Percentiles rank a stretch among this genome's conserved stretches.
Conservation (phyloP, 129 eudicot genomes). For the Pseudognaphalium luteoalbum region DNA sequence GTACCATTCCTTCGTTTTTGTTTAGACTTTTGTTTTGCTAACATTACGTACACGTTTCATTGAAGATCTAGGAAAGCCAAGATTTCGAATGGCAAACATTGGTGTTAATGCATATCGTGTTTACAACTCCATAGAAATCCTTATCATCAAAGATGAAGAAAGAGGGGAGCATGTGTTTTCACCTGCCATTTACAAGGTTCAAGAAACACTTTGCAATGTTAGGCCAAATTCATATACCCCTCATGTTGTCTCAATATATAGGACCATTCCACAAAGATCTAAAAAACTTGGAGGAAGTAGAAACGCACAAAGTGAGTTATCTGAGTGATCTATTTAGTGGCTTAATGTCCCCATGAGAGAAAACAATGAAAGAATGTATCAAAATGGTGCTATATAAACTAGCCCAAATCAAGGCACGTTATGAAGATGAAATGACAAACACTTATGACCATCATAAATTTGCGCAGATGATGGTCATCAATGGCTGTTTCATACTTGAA, state of each 20-base stretch:
- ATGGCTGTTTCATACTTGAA: slow-evolving; percentile 31
- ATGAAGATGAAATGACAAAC: background rate
- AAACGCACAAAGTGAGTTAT: background rate
- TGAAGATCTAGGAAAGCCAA: too few species aligned
- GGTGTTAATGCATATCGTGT: too few species aligned
- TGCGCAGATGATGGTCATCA: slow-evolving; percentile 31
- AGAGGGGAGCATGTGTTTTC: background rate
- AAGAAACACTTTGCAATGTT: background rate
- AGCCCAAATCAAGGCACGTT: background rate
- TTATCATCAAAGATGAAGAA: background rate
- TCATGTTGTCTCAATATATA: background rate
- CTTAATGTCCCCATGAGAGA: background rate
- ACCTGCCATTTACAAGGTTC: background rate
- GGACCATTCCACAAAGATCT: background rate
- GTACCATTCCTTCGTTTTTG: too few species aligned
- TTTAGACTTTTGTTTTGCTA: too few species aligned
- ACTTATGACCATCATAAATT: background rate
- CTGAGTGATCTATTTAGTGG: background rate
- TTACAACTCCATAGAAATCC: background rate
- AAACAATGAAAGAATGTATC: slow-evolving; percentile 14
- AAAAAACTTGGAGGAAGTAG: background rate
- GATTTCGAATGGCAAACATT: too few species aligned
- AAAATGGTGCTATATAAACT: background rate
- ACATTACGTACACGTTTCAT: too few species aligned
- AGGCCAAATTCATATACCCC: background rate